Percentiles rank a stretch among this genome's conserved stretches.
Evolutionary conservation across 768 basidiomycete species (phyloP).

Genomic region (Sporobolomyces roseus): DNA sequence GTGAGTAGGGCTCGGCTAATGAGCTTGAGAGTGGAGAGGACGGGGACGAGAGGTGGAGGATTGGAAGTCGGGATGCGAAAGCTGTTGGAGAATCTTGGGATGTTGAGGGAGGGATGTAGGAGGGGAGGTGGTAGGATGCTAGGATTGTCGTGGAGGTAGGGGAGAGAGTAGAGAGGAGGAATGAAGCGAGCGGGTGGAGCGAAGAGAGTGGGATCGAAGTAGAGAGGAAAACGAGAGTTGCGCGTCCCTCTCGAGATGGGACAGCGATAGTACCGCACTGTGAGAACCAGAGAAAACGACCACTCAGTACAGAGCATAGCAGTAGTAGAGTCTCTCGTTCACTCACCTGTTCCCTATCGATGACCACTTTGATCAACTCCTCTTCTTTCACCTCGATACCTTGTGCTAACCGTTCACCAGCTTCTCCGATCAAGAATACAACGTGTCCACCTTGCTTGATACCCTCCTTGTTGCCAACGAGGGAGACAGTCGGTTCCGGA

Average conservation of each 20-base stretch:
- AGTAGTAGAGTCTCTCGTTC: too few relatives aligned
- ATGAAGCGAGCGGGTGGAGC: conserved; percentile 25
- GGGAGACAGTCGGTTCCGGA: conserved; percentile 14
- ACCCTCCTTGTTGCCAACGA: background rate
- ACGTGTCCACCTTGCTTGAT: conserved; percentile 10
- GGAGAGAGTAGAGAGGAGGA: conserved; percentile 17
- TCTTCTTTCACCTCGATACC: conserved; percentile 1
- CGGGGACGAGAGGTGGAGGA: conserved; percentile 27
- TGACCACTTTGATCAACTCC: background rate
- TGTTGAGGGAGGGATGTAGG: conserved; percentile 15
- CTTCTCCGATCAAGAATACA: conserved; percentile 29
- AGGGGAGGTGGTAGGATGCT: conserved; percentile 35
- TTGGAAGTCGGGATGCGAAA: conserved; percentile 13
- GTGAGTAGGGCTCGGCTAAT: conserved; percentile 14
- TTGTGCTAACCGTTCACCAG: conserved; percentile 29
- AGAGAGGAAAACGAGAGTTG: conserved; percentile 35
- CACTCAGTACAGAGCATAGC: too few relatives aligned
- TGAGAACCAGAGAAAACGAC: conserved; percentile 1
- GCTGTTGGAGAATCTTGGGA: background rate
- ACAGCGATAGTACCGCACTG: conserved; percentile 6
- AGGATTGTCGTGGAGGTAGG: conserved; percentile 12
- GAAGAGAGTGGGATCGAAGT: conserved; percentile 23
- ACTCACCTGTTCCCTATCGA: conserved; percentile 49
- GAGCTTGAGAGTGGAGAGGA: background rate
- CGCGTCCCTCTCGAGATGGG: background rate